Base-by-base conservation (phyloP, 2,329 filamentous ascomycete species). In the Penicillium polonicum region DNA sequence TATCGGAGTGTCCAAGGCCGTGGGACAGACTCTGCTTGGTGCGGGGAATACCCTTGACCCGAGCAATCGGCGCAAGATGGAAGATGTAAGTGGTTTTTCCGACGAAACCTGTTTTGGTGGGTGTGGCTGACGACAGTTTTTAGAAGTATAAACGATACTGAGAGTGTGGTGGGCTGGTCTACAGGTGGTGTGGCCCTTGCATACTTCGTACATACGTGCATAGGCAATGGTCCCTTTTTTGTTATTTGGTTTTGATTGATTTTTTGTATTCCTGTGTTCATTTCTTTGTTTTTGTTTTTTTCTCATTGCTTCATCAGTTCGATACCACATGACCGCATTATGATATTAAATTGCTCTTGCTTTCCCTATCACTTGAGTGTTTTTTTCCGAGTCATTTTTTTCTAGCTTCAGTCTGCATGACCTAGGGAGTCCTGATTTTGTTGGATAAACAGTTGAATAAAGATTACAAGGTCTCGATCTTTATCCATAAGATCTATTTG, bases 1-100 rank as follows among this genome's bases (percentile, higher is more conserved):
- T 4, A 91, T 97, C 67, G 95, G 93, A 0, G 91, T 92, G 8
- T 91, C 88, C 36, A 93, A 93, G 74, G 93, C 88, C 0, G 87
- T 96, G 49, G 91, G 92, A 9, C 90, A 95, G 78, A 91, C 93
- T 38, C 79, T 99, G 58, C 82, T 97, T 77, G 94, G 95, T 5
- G 93, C 92, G 15, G 95, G 91, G 0, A 99, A 99, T 74, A 86
- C 90, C 46, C 80, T 99, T 66, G 94, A 99, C 78, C 89, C 89
- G 52, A 82, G 86, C 60, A 92, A 96, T 71, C 79, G 88, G 70
- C 83, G 90, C 68, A 87, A 89, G 71, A 86, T 92, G 70, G 90
- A 96, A 68, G 92, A 97, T 82, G 93, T 96, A 79, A 85, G 91
- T 87, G 64, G 23, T 48, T n/a, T 23, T 23, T 8, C 17, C 6